Evolutionary conservation across 371 early-diverging fungal genomes (phyloP).

Genomic region (Haplosporangium sp.): DNA sequence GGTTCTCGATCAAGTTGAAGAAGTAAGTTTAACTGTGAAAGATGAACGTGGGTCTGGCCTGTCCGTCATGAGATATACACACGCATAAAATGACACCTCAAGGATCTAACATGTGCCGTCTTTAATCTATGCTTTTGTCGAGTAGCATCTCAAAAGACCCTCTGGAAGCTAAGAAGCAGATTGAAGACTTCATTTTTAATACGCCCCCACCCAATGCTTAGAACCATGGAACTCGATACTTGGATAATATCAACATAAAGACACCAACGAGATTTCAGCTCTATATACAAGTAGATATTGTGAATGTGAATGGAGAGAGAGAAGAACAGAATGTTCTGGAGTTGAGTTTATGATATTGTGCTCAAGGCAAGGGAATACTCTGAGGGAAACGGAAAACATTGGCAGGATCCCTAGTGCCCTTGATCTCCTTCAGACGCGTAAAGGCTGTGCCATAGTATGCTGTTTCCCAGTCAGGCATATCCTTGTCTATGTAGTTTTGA

Average conservation of each 20-base stretch:
- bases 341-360: neutral
- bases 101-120: neutral
- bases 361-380: conserved; percentile 39
- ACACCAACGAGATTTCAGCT: neutral
- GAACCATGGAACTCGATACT: neutral
- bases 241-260: neutral
- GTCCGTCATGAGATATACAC: no score
- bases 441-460: conserved; percentile 54
- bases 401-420: conserved; percentile 43
- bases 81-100: neutral
- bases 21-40: conserved; percentile 25
- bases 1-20: conserved; percentile 43
- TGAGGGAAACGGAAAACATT: conserved; percentile 55
- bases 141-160: conserved; percentile 44
- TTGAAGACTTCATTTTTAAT: conserved; percentile 39
- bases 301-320: neutral
- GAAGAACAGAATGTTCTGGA: no score
- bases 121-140: neutral
- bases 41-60: no score
- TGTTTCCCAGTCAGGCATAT: conserved; percentile 35
- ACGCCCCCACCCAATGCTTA: conserved; percentile 15
- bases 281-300: neutral
- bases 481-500: conserved; percentile 53
- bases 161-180: conserved; percentile 45
- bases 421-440: conserved; percentile 41